Conservation (phyloP, 495 filamentous ascomycete species). For the Elaphomyces granulatus region DNA sequence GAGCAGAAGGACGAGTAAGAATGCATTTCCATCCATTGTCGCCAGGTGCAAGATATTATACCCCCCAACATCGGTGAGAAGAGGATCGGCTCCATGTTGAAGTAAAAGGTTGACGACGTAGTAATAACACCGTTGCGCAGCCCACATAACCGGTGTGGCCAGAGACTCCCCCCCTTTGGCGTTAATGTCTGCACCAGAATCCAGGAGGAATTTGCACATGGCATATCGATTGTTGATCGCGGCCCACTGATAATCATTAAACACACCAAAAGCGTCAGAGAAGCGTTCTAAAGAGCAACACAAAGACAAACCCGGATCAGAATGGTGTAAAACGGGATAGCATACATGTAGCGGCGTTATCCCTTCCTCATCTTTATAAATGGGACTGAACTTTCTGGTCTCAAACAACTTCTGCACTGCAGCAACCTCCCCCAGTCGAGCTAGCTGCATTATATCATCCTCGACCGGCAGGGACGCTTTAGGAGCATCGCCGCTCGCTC, state of each 20-base stretch:
- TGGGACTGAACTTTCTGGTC: constrained; percentile 61
- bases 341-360: constrained; percentile 92
- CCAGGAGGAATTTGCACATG: constrained; percentile 87
- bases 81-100: constrained; percentile 74
- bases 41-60: constrained; percentile 96
- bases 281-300: too few relatives aligned
- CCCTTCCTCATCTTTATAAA: constrained; percentile 73
- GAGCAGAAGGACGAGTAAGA: constrained; percentile 70
- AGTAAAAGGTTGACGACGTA: constrained; percentile 73
- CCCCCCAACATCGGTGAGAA: constrained; percentile 79
- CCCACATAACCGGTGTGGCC: constrained; percentile 92
- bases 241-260: constrained; percentile 58
- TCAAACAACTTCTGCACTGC: constrained; percentile 83
- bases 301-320: too few relatives aligned
- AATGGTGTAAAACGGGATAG: constrained; percentile 6
- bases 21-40: constrained; percentile 94
- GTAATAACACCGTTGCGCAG: constrained; percentile 84
- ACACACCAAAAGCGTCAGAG: too few relatives aligned
- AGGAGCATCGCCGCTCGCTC: constrained; percentile 21
- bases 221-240: constrained; percentile 98
- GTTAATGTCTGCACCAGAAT: constrained; percentile 82
- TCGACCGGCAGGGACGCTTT: constrained; percentile 43
- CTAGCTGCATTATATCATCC: constrained; percentile 91
- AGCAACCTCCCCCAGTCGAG: constrained; percentile 69
- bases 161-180: constrained; percentile 87